Evolutionary conservation across 345 rosid genomes (phyloP).

Genomic region (Salix koriyanagi): DNA sequence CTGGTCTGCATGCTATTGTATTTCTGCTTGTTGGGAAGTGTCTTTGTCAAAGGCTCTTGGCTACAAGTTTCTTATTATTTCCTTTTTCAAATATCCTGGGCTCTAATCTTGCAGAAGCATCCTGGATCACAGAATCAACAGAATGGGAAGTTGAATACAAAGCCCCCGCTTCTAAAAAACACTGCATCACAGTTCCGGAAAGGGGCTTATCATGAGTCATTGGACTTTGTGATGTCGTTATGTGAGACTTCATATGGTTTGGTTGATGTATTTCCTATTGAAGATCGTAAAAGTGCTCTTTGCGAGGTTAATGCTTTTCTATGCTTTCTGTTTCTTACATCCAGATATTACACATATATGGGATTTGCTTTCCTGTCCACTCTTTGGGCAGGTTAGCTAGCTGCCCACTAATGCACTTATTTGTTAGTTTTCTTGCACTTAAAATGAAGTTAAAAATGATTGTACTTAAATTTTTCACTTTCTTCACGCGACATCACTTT

Average conservation of each 20-base stretch:
- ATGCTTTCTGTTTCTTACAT: background rate
- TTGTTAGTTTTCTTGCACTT: background rate
- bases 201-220: slow-evolving; percentile 87
- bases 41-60: background rate
- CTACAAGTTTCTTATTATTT: background rate
- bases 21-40: background rate
- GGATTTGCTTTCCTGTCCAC: background rate
- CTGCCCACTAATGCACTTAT: background rate
- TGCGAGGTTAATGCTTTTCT: slow-evolving; percentile 58
- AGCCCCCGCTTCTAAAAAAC: slow-evolving; percentile 76
- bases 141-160: slow-evolving; percentile 56
- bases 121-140: slow-evolving; percentile 86
- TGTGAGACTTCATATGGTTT: slow-evolving; percentile 94
- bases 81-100: background rate
- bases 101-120: slow-evolving; percentile 50
- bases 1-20: background rate
- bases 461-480: too few species aligned
- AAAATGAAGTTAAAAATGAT: background rate
- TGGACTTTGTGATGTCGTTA: slow-evolving; percentile 85
- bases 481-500: too few species aligned
- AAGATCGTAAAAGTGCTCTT: slow-evolving; percentile 92
- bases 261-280: slow-evolving; percentile 94
- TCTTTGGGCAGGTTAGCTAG: background rate
- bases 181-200: slow-evolving; percentile 75
- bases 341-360: background rate